Base-by-base conservation (phyloP, 441 rosid genomes). In the Gossypium gossypioides region DNA sequence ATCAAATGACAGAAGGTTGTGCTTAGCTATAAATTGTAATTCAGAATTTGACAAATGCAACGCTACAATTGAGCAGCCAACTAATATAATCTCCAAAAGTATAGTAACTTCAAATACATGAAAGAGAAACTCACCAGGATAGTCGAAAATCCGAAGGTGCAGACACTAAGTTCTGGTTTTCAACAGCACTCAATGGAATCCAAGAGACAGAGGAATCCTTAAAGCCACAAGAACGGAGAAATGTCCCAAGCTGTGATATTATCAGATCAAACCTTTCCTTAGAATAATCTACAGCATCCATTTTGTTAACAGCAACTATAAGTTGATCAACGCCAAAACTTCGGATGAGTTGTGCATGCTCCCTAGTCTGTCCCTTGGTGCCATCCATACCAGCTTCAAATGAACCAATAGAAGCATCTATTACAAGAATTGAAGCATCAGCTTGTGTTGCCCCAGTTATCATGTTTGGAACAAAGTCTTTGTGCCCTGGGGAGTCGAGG, bases 381-480 rank as follows among this genome's bases (percentile, higher is more conserved):
- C 78, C 78, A 55, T 93, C 91, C 81, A 91, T 79, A 60, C 99
- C 99, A 71, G 91, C 94, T 85, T 96, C 99, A 75, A 93, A 96
- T 57, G 98, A 84, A 48, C 99, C 99, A 29, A 58, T 51, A 61
- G 93, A 91, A 56, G 99, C 97, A 86, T 96, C 98, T 52, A 91
- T 87, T 46, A 91, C 97, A 15, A 96, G 94, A 79, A 95, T 81
- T 3, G 94, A 96, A 62, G 97, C 97, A 84, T 96, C 99, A 68
- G 97, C 95, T 80, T 93, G 98, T 29, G 96, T 84, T 64, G 97
- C 97, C 67, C 99, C 99, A 32, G 99, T 91, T 77, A 96, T 96
- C 98, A 96, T 88, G 84, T 96, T 96, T 72, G 99, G 98, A 78
- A 93, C 96, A 85, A 93, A 93, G 81, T 96, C 98, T 83, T 87